Evolutionary conservation across 169 alveolate species (phyloP).

Genomic region (Babesia caballi): DNA sequence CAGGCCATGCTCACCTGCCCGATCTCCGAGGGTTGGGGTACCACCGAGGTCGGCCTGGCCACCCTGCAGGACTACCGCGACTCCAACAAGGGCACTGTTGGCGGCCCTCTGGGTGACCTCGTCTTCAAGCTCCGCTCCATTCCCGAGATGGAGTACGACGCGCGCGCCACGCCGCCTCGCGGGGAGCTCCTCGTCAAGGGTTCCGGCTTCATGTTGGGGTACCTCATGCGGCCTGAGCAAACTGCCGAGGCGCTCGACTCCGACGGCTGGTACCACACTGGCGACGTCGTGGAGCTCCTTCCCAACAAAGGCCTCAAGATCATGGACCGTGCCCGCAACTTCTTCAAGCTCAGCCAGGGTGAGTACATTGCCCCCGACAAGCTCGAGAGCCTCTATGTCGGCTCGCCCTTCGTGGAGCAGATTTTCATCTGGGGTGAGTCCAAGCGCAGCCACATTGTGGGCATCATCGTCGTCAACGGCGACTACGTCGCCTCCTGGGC

Average conservation of each 20-base stretch:
- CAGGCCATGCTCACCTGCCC: constrained; percentile 70
- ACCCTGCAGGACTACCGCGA: constrained; percentile 70
- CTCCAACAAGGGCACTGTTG: constrained; percentile 71
- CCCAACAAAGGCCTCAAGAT: constrained; percentile 86
- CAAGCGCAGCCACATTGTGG: constrained; percentile 58
- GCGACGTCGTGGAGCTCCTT: constrained; percentile 86
- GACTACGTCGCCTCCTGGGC: constrained; percentile 64
- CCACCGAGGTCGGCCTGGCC: constrained; percentile 74
- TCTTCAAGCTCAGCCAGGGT: constrained; percentile 93
- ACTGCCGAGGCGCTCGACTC: constrained; percentile 84
- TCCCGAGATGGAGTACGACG: constrained; percentile 70
- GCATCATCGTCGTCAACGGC: constrained; percentile 56
- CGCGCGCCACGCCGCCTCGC: constrained; percentile 68
- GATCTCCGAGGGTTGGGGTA: constrained; percentile 78
- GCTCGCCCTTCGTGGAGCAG: constrained; percentile 67
- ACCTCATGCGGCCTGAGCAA: constrained; percentile 80
- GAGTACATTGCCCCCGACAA: constrained; percentile 96
- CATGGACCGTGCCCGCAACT: constrained; percentile 91
- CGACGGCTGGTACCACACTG: constrained; percentile 91
- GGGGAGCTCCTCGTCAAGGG: constrained; percentile 84
- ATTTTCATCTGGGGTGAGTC: constrained; percentile 75
- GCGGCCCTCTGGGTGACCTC: constrained; percentile 71
- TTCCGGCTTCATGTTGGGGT: constrained; percentile 82
- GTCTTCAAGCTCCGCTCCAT: constrained; percentile 66
- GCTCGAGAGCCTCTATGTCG: constrained; percentile 81